Evolutionary conservation across 164 flowering plant genomes (phyloP), one percentile per base, ranked within the genome.

Genomic region (Stephania cephalantha): DNA sequence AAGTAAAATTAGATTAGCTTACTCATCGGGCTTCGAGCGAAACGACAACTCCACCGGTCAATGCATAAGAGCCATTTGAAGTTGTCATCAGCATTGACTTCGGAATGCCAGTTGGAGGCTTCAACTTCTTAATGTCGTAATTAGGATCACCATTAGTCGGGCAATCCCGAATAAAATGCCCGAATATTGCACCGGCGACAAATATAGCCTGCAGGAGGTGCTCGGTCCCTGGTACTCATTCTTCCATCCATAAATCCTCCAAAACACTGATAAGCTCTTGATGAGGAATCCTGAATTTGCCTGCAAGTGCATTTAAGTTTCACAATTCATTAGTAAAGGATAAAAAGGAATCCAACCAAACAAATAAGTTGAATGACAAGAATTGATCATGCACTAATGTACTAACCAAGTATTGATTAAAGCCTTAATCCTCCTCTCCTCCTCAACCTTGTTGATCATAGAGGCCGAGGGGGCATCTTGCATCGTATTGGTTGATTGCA

Each of bases 81-180:
- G 89, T 92, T 10, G 95, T 83, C 86, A 92, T 84, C 71, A 96
- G 84, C 99, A 96, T 96, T 7, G 99, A 96, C 83, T 88, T 96
- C 8, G 98, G 99, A 73, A 94, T 94, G 12, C 97, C 99, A 73
- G 99, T 96, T 6, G 98, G 97, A 69, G 95, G 98, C 77, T 88
- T 96, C 72, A 88, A 90, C 78, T 86, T 91, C 78, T 82, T 93
- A 50, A 96, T 81, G 78, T 96, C 98, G 81, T 78, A 96, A 80
- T 84, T 91, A 7, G 94, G 97, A 83, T 96, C 97, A 46, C 98
- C 99, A 84, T 96, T 96, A 69, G 99, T 96, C 42, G 98, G 97
- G 79, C 99, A 96, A 74, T 94, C 97, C 82, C 94, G 97, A 80
- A 96, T 96, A 78, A 90, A 88, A 86, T 96, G 99, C 20, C 98